Percentiles rank a stretch among this genome's conserved stretches.
These are phyloP conservation scores for Byssoonygena ceratinophila DNA, from an alignment of 2,329 filamentous ascomycete genomes.

Conservation along the genomic window DNA sequence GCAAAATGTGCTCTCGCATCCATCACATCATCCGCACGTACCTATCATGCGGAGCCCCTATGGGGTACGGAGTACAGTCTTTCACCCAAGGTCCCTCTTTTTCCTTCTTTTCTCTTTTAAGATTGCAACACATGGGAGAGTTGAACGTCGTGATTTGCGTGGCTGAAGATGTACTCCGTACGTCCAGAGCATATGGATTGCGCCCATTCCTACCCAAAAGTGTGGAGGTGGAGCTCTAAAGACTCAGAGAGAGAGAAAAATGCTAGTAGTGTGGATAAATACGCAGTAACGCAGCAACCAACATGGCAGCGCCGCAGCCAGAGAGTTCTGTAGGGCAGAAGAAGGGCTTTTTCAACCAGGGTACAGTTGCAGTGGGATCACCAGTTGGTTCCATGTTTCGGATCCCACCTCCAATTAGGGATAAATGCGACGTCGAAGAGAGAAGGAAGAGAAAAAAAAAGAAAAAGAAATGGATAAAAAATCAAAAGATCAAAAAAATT, in stretches of 20 bases:
- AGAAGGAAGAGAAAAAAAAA: neutral
- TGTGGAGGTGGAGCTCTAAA: slow-evolving; percentile 2
- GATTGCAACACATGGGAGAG: slow-evolving; percentile 2
- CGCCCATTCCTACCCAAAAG: neutral
- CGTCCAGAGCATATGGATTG: neutral
- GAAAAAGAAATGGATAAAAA: too few species aligned
- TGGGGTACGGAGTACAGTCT: neutral
- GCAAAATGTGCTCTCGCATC: neutral
- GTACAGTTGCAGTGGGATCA: slow-evolving; percentile 8
- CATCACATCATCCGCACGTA: neutral
- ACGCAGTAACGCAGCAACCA: too few species aligned
- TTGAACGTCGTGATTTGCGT: slow-evolving; percentile 5
- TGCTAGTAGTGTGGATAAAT: too few species aligned
- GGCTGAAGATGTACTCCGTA: neutral
- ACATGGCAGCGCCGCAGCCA: too few species aligned
- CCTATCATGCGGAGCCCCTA: neutral
- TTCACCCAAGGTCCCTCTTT: neutral
- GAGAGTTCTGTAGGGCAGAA: neutral
- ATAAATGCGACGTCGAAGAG: neutral
- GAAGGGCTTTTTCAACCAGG: too few species aligned
- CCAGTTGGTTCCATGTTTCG: slow-evolving; percentile 4
- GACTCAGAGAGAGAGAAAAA: neutral
- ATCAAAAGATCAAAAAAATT: too few species aligned
- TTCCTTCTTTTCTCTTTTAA: too few species aligned
- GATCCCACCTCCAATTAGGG: neutral